These are phyloP conservation scores for Eruca vesicaria DNA, from an alignment of 441 rosid genomes.

Conservation along the genomic window DNA sequence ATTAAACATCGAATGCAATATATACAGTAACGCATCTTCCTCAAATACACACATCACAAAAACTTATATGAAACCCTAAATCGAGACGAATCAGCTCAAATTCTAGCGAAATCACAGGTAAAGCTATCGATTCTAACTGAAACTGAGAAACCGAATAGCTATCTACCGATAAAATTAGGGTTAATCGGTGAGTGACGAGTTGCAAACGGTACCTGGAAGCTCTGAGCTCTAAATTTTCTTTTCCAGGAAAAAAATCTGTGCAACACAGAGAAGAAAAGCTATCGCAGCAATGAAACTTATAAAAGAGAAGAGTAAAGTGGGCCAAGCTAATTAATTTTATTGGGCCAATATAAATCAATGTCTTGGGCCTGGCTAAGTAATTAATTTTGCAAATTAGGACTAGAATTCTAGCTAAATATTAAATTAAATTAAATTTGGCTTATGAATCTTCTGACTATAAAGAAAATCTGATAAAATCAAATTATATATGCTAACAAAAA, in stretches of 20 bases:
- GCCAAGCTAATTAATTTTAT: background rate
- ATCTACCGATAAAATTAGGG: background rate
- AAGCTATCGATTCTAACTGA: background rate
- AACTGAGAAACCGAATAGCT: background rate
- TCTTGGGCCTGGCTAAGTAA: background rate
- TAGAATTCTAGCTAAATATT: background rate
- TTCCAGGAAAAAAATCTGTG: background rate
- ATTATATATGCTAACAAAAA: background rate
- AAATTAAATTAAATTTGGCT: background rate
- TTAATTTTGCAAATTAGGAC: background rate
- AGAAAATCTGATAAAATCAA: background rate
- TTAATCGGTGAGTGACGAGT: background rate
- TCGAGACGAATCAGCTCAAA: background rate
- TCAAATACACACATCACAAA: background rate
- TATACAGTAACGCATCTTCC: background rate
- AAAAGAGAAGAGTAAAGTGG: background rate
- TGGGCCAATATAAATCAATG: background rate
- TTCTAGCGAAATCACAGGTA: background rate
- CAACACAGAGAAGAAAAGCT: background rate
- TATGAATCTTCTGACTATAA: background rate
- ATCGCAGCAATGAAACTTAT: background rate
- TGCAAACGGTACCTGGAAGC: slow-evolving; percentile 20
- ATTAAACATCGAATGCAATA: background rate
- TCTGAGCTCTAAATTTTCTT: slow-evolving; percentile 4
- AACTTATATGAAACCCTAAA: background rate